Evolutionary conservation across 2,329 filamentous ascomycete species (phyloP), one percentile per base, ranked within the genome.

Genomic region (Cordyceps fumosorosea): DNA sequence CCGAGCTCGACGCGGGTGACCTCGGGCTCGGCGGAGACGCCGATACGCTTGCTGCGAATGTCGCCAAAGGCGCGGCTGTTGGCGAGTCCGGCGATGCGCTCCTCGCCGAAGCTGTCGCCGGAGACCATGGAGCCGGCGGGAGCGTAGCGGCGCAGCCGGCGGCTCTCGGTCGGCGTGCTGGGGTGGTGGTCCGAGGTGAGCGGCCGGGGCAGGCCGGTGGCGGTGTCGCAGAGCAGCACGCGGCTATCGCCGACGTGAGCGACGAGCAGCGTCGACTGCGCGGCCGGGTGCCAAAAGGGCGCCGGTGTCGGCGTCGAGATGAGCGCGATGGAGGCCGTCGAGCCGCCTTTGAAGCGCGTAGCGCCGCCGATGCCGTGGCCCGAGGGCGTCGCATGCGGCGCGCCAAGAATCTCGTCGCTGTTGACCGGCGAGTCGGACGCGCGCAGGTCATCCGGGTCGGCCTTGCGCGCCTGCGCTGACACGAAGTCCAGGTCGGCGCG

Each of bases 31-130:
- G 95, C 95, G 4, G 89, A 93, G 14, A 99, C 93, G 32, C 95
- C 95, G 58, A 98, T 88, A 59, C 93, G 89, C 76, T 99, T 99
- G 62, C 87, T 90, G 40, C 84, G 84, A 76, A 97, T 91, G 77
- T 99, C 95, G 29, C 95, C 95, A 72, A 99, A 98, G 4, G 95
- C 84, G 34, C 95, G 89, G 37, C 91, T 96, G 76, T 99, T 99
- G 67, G 95, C 95, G 0, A 99, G 82, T 0, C 95, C 93, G 16
- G 88, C 88, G 74, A 99, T 95, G 67, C 95, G 91, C 76, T 98
- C 93, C 76, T 99, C 95, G 71, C 95, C 95, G 73, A 99, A 99
- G 40, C 91, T 96, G 76, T 99, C 95, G 0, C 75, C 76, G 26
- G 93, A 95, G 20, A 96, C 89, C 72, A 98, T 93, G 3, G 89